Conservation (phyloP, 176 grass and related monocot species). For the Aegilops longissima region DNA sequence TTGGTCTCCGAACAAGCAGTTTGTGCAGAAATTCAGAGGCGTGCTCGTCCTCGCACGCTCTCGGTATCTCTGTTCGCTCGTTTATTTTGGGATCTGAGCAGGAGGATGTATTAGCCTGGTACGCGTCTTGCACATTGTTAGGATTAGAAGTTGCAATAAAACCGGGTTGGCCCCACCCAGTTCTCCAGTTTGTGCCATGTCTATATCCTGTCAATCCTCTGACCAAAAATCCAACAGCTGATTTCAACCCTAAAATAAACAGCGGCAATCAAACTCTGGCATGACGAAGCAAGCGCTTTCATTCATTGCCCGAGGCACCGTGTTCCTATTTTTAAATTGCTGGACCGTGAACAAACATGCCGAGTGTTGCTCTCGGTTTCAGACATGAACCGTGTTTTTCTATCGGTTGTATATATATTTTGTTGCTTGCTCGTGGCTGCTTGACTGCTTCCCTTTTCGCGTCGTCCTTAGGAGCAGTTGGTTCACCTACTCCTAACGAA, state of each 20-base stretch:
- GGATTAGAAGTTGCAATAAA: too few relatives aligned
- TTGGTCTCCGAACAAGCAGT: neutral
- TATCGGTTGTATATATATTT: neutral
- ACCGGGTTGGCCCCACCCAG: too few relatives aligned
- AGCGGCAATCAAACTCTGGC: neutral
- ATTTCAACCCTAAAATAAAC: neutral
- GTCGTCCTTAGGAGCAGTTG: neutral
- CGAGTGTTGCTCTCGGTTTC: slow-evolving; percentile 1
- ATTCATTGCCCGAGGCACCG: neutral
- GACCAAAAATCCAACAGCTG: neutral
- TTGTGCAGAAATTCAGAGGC: too few relatives aligned
- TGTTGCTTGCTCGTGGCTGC: neutral
- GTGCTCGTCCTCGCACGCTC: too few relatives aligned
- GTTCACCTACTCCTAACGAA: slow-evolving; percentile 32
- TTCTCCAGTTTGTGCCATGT: neutral
- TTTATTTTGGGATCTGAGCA: too few relatives aligned
- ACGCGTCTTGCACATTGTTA: too few relatives aligned
- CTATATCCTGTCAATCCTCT: neutral
- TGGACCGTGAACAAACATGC: neutral
- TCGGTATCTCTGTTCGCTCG: too few relatives aligned
- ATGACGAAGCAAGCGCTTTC: neutral
- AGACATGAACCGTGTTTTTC: neutral
- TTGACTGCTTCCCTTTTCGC: neutral
- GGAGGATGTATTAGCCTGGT: too few relatives aligned
- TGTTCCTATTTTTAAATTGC: neutral